These are phyloP conservation scores for Mycena sp. DNA, from an alignment of 1,284 basidiomycete species.

Conservation along the genomic window DNA sequence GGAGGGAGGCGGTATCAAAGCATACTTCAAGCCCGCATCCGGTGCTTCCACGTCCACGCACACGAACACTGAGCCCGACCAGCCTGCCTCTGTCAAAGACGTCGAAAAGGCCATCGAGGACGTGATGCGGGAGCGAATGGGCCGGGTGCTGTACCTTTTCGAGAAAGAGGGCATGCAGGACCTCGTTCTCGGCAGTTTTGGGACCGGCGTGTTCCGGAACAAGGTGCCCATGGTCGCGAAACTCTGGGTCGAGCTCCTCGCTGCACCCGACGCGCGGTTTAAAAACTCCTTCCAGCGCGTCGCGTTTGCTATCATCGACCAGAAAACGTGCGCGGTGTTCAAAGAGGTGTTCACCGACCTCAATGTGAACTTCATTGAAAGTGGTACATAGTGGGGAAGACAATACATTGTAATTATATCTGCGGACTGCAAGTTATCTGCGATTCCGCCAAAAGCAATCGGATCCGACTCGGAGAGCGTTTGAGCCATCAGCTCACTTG, in stretches of 20 bases:
- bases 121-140: conserved; percentile 78
- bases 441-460: no score
- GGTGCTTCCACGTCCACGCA: conserved; percentile 24
- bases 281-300: conserved; percentile 67
- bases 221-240: conserved; percentile 63
- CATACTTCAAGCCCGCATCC: conserved; percentile 42
- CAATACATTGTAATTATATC: background rate
- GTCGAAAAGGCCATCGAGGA: conserved; percentile 62
- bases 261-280: conserved; percentile 60
- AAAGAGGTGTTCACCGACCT: conserved; percentile 43
- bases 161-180: conserved; percentile 65
- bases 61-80: no score
- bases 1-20: conserved; percentile 7
- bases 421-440: background rate
- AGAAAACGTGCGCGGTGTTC: conserved; percentile 62
- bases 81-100: conserved; percentile 8
- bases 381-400: conserved; percentile 1
- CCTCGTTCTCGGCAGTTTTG: conserved; percentile 78
- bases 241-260: conserved; percentile 70
- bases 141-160: conserved; percentile 70
- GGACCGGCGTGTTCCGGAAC: conserved; percentile 79
- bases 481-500: no score
- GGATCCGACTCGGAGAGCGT: no score
- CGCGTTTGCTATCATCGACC: conserved; percentile 73
- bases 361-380: conserved; percentile 27